Base-by-base conservation (phyloP, 75 land plant species). In the Isoetes taiwanensis region DNA sequence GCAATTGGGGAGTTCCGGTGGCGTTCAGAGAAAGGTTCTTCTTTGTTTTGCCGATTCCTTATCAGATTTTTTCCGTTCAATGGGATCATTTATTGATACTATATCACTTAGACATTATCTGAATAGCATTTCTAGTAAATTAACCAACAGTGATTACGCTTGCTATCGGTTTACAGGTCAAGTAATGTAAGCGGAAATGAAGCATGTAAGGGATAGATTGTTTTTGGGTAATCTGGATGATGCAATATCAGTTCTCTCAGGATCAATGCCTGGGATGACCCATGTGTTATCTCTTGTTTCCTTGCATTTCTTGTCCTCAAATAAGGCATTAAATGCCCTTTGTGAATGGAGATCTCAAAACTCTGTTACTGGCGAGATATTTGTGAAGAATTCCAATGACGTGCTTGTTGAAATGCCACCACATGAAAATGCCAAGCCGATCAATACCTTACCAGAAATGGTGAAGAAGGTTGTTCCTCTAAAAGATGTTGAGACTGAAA, bases 221-320 rank as follows among this genome's bases (percentile, higher is more conserved):
- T 87, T 76, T 62, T 81, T 93, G 10, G 90, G 98, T 34, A 70
- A 79, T 76, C 75, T 88, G 56, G 54, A 56, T 8, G 90, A 77
- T 54, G 96, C 98, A 0, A 79, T 76, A 1, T 70, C 72, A 40
- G 71, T 87, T 33, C 78, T 93, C 38, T 30, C 52, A 1, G 52
- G 64, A 3, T 30, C 53, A 1, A 4, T 17, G 9, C 29, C 69
- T 1, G 52, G 38, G 0, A 54, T 66, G 2, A 50, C 69, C 28
- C 64, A 66, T 63, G 27, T 66, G 38, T 54, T 66, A 39, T 66
- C 69, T 2, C 54, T 66, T 17, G 43, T 57, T 10, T 35, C 65
- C 19, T 34, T 41, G 30, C 40, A 57, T 34, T 56, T 65, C 64
- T 34, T 56, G 27, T 43, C 60, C 1, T 27, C 16, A 6, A 23